These are phyloP conservation scores for Podospora pseudopauciseta DNA, from an alignment of 495 filamentous ascomycete species.

Conservation along the genomic window DNA sequence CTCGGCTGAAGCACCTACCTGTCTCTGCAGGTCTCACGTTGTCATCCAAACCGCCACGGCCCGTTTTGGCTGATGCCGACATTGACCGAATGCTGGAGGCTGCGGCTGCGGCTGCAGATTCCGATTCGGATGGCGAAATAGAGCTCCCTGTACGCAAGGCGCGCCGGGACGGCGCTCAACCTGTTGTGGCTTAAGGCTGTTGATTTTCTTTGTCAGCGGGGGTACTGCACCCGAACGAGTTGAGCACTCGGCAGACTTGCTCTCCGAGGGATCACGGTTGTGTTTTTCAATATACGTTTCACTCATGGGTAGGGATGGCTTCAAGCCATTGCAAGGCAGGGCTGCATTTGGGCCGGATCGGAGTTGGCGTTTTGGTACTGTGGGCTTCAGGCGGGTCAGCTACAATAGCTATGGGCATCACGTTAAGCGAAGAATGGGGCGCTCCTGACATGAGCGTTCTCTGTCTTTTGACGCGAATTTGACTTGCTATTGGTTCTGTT, in stretches of 20 bases:
- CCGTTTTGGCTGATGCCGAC: slow-evolving; percentile 39
- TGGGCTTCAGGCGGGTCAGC: background rate
- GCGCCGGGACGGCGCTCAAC: slow-evolving; percentile 30
- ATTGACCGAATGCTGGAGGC: slow-evolving; percentile 48
- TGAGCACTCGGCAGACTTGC: background rate
- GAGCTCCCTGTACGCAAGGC: slow-evolving; percentile 33
- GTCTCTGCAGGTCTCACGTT: slow-evolving; percentile 39
- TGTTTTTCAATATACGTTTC: background rate
- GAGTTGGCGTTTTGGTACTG: background rate
- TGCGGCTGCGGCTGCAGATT: slow-evolving; percentile 40
- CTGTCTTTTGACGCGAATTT: background rate
- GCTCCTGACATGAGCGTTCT: background rate
- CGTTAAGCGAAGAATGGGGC: background rate
- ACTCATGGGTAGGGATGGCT: background rate
- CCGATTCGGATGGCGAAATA: slow-evolving; percentile 50
- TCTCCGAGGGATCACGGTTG: background rate
- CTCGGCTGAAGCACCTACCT: slow-evolving; percentile 35
- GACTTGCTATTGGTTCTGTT: background rate
- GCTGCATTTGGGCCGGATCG: background rate
- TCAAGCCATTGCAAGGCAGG: background rate
- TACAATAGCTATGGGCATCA: background rate
- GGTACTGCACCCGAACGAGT: background rate
- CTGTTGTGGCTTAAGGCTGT: slow-evolving; percentile 27
- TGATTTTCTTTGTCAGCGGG: background rate
- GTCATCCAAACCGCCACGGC: slow-evolving; percentile 33